Evolutionary conservation across 257 asterid species (phyloP).

Genomic region (Plantago ovata): DNA sequence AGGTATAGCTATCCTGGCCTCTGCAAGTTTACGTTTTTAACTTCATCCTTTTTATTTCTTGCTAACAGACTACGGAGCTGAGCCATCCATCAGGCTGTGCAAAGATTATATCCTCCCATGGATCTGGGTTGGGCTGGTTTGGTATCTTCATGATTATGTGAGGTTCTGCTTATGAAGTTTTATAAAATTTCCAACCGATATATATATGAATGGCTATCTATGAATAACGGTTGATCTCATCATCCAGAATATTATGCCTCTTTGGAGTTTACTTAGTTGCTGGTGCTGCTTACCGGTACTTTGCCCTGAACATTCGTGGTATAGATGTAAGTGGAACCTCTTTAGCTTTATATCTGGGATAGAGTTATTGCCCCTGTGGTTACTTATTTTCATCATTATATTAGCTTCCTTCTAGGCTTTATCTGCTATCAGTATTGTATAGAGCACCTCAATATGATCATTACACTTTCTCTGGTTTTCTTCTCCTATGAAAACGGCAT

Average conservation of each 20-base stretch:
- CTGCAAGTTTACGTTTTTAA: slow-evolving; percentile 18
- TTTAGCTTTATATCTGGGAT: slow-evolving; percentile 2
- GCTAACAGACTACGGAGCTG: slow-evolving; percentile 61
- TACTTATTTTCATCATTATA: slow-evolving; percentile 4
- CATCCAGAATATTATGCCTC: slow-evolving; percentile 63
- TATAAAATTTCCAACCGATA: slow-evolving; percentile 1
- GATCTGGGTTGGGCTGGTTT: slow-evolving; percentile 82
- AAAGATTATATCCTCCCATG: slow-evolving; percentile 52
- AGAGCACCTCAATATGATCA: slow-evolving; percentile 3
- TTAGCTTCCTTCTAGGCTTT: not conserved
- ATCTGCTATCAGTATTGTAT: slow-evolving; percentile 6
- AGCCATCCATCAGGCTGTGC: slow-evolving; percentile 96
- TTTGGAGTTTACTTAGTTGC: slow-evolving; percentile 75
- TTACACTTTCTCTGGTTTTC: slow-evolving; percentile 2
- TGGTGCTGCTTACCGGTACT: slow-evolving; percentile 75
- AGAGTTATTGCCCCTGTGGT: slow-evolving; percentile 7
- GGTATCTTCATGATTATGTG: slow-evolving; percentile 63
- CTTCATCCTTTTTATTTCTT: slow-evolving; percentile 19
- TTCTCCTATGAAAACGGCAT: not conserved
- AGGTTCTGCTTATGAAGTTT: slow-evolving; percentile 16
- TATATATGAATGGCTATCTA: slow-evolving; percentile 13
- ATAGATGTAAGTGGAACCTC: slow-evolving; percentile 64
- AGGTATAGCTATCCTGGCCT: not conserved
- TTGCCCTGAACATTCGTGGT: slow-evolving; percentile 75
- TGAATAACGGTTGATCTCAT: slow-evolving; percentile 14